These are phyloP conservation scores for Penicillium sp. DNA, from an alignment of 2,329 filamentous ascomycete species.

Conservation along the genomic window DNA sequence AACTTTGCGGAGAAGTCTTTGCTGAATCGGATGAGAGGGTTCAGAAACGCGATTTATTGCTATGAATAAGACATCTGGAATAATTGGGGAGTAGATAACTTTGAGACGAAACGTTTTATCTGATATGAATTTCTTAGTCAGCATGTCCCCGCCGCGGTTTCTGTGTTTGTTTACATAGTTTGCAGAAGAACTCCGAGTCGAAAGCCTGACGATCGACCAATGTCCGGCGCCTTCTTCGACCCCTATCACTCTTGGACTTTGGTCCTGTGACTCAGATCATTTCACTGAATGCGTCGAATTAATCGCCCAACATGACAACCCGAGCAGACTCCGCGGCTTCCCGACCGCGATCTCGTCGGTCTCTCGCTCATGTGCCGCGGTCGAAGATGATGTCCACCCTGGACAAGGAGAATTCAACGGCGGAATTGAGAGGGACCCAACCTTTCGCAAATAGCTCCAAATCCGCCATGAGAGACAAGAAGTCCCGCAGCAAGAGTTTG, in stretches of 20 bases:
- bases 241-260: not conserved
- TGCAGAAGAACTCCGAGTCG: not conserved
- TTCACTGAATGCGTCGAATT: conserved; percentile 10
- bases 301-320: conserved; percentile 32
- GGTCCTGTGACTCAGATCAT: conserved; percentile 4
- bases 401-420: conserved; percentile 78
- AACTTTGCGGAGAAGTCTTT: too few species aligned
- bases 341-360: conserved; percentile 61
- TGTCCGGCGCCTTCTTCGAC: not conserved
- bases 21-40: too few species aligned
- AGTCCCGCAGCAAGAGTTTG: conserved; percentile 91
- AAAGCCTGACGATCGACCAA: not conserved
- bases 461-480: conserved; percentile 54
- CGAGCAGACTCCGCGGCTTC: conserved; percentile 36
- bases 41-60: too few species aligned
- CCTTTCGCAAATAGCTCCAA: conserved; percentile 25
- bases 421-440: conserved; percentile 59
- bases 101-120: too few species aligned
- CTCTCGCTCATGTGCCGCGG: conserved; percentile 64
- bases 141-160: too few species aligned
- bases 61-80: too few species aligned
- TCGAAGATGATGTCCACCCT: conserved; percentile 48
- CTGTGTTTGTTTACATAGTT: not conserved
- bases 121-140: too few species aligned
- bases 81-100: too few species aligned